Evolutionary conservation across 306 rosid genomes (phyloP), one percentile per base, ranked within the genome.

Genomic region (Elaeagnus macrophylla): DNA sequence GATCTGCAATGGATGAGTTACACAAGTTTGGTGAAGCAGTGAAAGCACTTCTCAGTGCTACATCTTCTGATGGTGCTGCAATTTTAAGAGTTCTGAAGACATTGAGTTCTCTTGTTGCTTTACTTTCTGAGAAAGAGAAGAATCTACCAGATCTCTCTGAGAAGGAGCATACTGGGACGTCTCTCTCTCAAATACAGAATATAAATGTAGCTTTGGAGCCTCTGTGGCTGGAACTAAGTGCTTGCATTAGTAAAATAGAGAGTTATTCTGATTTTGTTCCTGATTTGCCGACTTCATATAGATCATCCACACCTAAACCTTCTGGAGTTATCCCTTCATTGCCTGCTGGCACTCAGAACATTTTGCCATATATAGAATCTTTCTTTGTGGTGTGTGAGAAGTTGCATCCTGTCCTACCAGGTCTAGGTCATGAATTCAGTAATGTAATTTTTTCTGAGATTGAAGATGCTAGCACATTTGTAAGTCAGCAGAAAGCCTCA

Each of bases 361-460:
- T 90, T 52, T 70, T 86, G 62, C 97, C 97, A 41, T 90, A 86
- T 62, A 90, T 90, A 52, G 97, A 90, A 71, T 86, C 97, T 18
- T 90, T 90, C 81, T 90, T 90, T 53, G 95, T 90, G 58, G 88
- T 86, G 53, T 86, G 94, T 81, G 97, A 90, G 80, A 90, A 86
- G 74, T 76, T 90, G 57, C 95, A 83, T 74, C 95, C 94, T 63
- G 81, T 85, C 48, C 82, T 71, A 57, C 76, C 80, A 7, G 88
- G 88, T 67, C 85, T 86, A 53, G 75, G 64, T 74, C 74, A 70
- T 53, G 95, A 81, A 57, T 69, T 67, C 46, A 64, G 73, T 66
- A 54, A 75, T 77, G 71, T 83, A 64, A 69, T 54, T 18, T 76
- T 72, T 59, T 79, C 97, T 67, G 95, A 85, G 62, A 78, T 75